Evolutionary conservation across 768 basidiomycete genomes (phyloP), one percentile per base, ranked within the genome.

Genomic region (Pisolithus sp.): DNA sequence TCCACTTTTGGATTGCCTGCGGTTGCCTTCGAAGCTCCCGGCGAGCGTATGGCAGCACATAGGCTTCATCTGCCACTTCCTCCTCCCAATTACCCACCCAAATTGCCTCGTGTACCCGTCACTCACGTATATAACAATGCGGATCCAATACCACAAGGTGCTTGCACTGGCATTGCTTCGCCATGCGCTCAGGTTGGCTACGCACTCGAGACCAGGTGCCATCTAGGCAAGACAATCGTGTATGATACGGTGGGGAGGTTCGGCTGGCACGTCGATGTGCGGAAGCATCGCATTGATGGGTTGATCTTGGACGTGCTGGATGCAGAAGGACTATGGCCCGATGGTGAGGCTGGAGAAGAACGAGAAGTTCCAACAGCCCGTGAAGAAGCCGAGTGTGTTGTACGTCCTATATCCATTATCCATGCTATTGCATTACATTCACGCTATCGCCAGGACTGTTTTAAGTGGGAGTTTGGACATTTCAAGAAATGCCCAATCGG

Each of bases 381-480:
- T n/a, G 73, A 71, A 53, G 89, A 89, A 59, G 68, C 70, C 10
- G 78, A 85, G 48, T 91, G 89, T 62, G 66, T 82, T 31, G 87
- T 80, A 53, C 59, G 78, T 62, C 31, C 34, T 46, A 13, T 41
- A 20, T 34, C 51, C 36, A n/a, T 41, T 12, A 39, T 24, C 3
- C 4, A n/a, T 13, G 3, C 20, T 50, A 28, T 7, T 42, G 9
- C 21, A 26, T 46, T 56, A 34, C 45, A 28, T 38, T 30, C 18
- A 47, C 26, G 42, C n/a, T 44, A 34, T 51, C 53, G 7, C n/a
- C 58, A 89, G 86, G 87, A 89, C 52, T 89, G 87, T 67, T 83
- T 71, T 66, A 85, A 84, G 59, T 89, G 87, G 87, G 81, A 86
- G 52, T 89, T 87, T 49, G 76, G 77, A 7, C 63, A 74, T 48